Evolutionary conservation across 305 asterid genomes (phyloP).

Genomic region (Solanum hybrid): DNA sequence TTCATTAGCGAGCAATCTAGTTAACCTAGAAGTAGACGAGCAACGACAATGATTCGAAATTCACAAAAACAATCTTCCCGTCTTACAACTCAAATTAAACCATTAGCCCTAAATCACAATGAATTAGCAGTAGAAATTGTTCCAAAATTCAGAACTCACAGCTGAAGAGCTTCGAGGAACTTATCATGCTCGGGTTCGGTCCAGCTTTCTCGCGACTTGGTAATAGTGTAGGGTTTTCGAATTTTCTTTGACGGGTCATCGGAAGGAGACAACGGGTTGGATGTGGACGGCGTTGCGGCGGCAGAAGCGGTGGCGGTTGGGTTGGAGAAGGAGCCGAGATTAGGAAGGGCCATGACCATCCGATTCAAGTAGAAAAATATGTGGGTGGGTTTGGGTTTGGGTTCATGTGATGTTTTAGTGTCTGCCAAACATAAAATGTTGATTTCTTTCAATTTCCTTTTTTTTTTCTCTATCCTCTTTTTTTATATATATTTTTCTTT

Average conservation of each 20-base stretch:
- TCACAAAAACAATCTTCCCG: not conserved
- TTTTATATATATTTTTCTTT: too few species aligned
- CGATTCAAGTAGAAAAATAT: constrained; percentile 38
- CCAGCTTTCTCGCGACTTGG: constrained; percentile 92
- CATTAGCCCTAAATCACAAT: constrained; percentile 1
- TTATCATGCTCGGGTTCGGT: constrained; percentile 93
- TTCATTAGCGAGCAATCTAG: not conserved
- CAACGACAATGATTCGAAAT: not conserved
- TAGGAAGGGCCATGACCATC: constrained; percentile 64
- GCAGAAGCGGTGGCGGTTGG: constrained; percentile 21
- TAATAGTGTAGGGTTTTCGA: constrained; percentile 76
- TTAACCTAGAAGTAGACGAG: not conserved
- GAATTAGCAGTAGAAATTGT: not conserved
- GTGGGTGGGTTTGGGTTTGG: constrained; percentile 34
- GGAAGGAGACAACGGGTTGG: constrained; percentile 22
- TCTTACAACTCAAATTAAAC: not conserved
- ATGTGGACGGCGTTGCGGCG: constrained; percentile 13
- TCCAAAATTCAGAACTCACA: constrained; percentile 41
- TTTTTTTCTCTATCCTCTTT: not conserved
- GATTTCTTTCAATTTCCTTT: not conserved
- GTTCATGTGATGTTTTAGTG: constrained; percentile 18
- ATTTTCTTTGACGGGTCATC: constrained; percentile 65
- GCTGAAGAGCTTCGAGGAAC: constrained; percentile 85
- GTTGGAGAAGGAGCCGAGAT: constrained; percentile 44
- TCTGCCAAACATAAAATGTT: not conserved